Percentiles rank a stretch among this genome's conserved stretches.
phyloP scores from a whole-genome alignment of 306 rosid species.

The Geum urbanum region DNA sequence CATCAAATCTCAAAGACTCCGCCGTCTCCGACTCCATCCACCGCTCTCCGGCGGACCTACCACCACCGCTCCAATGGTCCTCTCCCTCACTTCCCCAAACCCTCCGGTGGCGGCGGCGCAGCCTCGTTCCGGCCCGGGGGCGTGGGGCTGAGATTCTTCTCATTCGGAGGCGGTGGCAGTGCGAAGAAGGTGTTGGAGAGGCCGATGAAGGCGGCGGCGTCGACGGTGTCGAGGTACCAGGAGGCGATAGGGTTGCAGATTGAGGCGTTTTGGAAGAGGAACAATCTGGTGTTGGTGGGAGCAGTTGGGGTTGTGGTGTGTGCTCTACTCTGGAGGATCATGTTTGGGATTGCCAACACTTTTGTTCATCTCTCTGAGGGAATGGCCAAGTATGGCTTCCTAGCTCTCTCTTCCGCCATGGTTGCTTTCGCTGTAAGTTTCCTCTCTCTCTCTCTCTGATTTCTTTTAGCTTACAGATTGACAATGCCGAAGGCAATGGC shows the following conservation, averaged over 20 bases:
- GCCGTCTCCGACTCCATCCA: constrained; percentile 16
- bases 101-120: background rate
- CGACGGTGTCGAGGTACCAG: constrained; percentile 64
- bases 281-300: constrained; percentile 54
- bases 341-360: constrained; percentile 72
- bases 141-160: constrained; percentile 47
- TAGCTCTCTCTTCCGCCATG: constrained; percentile 86
- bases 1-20: constrained; percentile 19
- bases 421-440: constrained; percentile 76
- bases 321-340: constrained; percentile 64
- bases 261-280: constrained; percentile 77
- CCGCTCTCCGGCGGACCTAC: constrained; percentile 16
- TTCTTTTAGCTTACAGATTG: background rate
- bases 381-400: constrained; percentile 94
- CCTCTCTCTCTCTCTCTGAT: constrained; percentile 12
- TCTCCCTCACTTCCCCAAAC: constrained; percentile 9
- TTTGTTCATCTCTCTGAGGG: constrained; percentile 77
- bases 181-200: constrained; percentile 48
- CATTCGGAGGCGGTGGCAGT: constrained; percentile 30
- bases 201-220: constrained; percentile 43
- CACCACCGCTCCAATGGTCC: constrained; percentile 26
- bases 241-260: constrained; percentile 78
- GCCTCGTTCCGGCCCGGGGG: constrained; percentile 5
- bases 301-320: constrained; percentile 62
- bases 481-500: background rate